Base-by-base conservation (phyloP, 305 asterid species). In the Fraxinus sp. region DNA sequence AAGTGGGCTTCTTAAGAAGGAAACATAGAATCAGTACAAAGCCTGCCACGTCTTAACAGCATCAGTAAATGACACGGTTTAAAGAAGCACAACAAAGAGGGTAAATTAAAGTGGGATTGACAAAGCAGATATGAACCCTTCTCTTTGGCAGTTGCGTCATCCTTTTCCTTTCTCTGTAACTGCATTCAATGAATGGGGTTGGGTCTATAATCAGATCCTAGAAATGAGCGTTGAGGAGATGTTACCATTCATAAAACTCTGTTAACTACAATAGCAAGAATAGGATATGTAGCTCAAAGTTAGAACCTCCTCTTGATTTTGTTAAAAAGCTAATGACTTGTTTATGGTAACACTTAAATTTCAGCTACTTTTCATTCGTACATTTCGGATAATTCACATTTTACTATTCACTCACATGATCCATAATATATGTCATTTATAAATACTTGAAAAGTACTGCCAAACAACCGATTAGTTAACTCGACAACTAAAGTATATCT, bases 141-240 rank as follows among this genome's bases (percentile, higher is more conserved):
- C 81, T 72, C 81, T 82, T 81, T 80, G 78, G 75, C 24, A 46
- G 32, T 74, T 74, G 24, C 72, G 30, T 11, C 7, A 11, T 10
- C 33, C 1, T 66, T 66, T 66, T 66, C 75, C 72, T 82, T 39
- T 80, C 71, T 70, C 62, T 77, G 85, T 10, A 28, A 71, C 39
- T 46, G 55, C 85, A 82, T 82, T 82, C 73, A 82, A 41, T 82
- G 55, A 66, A 20, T 68, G 39, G 75, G 75, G 39, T 28, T 5
- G 75, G 26, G 4, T 70, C 75, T 30, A 30, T 35, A 70, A 11
- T 1, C 8, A 26, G 35, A 64, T 64, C 73, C 73, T 64, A 64
- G 33, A 64, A 64, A 64, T 64, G 35, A 26, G 73, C 35, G 73
- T 62, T 62, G 72, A 62, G 72, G 14, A 2, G 28, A 64, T 20